Percentiles rank a stretch among this genome's conserved stretches.
Conservation (phyloP, 2,329 filamentous ascomycete species). For the Monosporascus ibericus region DNA sequence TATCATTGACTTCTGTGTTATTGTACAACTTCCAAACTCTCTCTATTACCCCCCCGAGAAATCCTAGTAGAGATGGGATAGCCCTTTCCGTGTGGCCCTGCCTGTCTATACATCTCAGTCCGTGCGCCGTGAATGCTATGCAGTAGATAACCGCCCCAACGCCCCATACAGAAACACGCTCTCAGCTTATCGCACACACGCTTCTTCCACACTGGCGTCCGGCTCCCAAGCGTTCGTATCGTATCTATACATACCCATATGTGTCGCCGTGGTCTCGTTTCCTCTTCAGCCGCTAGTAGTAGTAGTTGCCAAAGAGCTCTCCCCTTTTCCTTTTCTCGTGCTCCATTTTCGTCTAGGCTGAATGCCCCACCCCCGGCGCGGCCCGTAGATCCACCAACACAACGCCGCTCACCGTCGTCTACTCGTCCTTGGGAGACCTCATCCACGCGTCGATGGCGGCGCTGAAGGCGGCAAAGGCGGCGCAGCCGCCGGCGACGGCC, state of each 20-base stretch:
- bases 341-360: too few relatives aligned
- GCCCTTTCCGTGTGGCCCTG: not conserved
- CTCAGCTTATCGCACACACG: not conserved
- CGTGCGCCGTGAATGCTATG: not conserved
- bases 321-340: not conserved
- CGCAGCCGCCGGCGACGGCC: conserved; percentile 80
- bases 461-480: conserved; percentile 88
- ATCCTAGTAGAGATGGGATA: not conserved
- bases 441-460: conserved; percentile 90
- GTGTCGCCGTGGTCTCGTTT: too few relatives aligned
- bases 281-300: too few relatives aligned
- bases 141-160: not conserved
- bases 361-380: not conserved
- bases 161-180: not conserved
- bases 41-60: too few relatives aligned
- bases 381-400: not conserved
- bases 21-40: too few relatives aligned
- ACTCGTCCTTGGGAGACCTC: conserved; percentile 65
- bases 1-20: too few relatives aligned
- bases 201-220: too few relatives aligned
- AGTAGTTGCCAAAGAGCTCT: conserved; percentile 3
- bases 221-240: too few relatives aligned
- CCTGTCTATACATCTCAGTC: not conserved
- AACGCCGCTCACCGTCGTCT: conserved; percentile 6
- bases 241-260: too few relatives aligned